Percentiles rank a stretch among this genome's conserved stretches.
Conservation (phyloP, 257 asterid species). For the Salvia splendens region DNA sequence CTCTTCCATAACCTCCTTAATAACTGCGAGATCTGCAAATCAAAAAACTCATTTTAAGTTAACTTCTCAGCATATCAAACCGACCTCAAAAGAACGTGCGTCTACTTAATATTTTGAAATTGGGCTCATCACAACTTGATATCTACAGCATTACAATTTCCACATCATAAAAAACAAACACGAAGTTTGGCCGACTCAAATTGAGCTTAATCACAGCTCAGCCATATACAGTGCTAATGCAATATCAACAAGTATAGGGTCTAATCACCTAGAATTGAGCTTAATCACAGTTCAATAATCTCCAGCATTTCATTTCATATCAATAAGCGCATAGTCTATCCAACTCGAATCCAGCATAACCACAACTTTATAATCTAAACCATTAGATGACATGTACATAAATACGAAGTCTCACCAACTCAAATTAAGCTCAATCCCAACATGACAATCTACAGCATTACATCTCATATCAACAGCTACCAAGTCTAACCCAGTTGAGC, state of each 20-base stretch:
- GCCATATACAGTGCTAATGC: not conserved
- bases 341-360: constrained; percentile 7
- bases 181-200: not conserved
- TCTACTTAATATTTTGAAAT: not conserved
- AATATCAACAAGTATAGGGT: not conserved
- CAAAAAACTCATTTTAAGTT: constrained; percentile 15
- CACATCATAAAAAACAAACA: not conserved
- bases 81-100: not conserved
- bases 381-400: not conserved
- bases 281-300: constrained; percentile 5
- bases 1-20: constrained; percentile 71
- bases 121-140: constrained; percentile 15
- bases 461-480: not conserved
- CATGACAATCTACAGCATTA: not conserved
- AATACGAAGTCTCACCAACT: constrained; percentile 1
- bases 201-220: not conserved
- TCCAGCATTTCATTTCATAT: not conserved
- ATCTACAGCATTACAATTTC: constrained; percentile 4
- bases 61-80: constrained; percentile 7
- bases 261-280: not conserved
- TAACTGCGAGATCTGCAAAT: constrained; percentile 65
- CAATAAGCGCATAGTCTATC: not conserved
- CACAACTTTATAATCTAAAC: constrained; percentile 16
- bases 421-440: not conserved
- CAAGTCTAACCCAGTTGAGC: not conserved